Base-by-base conservation (phyloP, 208 protist genomes). In the Trypanosoma theileri region DNA sequence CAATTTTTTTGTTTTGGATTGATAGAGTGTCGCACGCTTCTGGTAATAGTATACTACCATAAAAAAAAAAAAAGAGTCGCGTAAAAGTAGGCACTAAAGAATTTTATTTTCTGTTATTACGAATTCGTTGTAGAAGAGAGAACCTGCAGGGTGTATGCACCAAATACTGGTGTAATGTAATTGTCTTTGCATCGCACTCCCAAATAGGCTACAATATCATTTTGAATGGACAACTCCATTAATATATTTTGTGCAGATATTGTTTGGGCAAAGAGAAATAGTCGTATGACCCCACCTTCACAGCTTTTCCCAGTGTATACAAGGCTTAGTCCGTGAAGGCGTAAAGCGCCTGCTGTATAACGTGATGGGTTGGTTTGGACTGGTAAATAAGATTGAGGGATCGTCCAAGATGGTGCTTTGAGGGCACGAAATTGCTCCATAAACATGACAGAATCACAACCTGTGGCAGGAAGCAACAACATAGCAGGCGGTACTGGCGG, bases 211-310 rank as follows among this genome's bases (percentile, higher is more conserved):
- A 91, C 50, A 9, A 44, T 55, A 13, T 75, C 58, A 14, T 52
- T 53, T 66, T 80, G 62, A 21, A 86, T 50, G 16, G 63, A 73
- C n/a, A 77, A 68, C 59, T 88, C 77, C 9, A 79, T 54, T 9
- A 83, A 57, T 31, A 91, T 35, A 21, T 55, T 67, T 58, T 82
- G 70, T 3, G 60, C 63, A 13, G 69, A 63, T 22, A 86, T 73
- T 7, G 85, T 85, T 63, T 91, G 80, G 7, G 77, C 79, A 60
- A 68, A 85, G 4, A 91, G 59, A n/a, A 82, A 77, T 14, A 86
- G 41, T 0, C 57, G 65, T 21, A 75, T 65, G 51, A 78, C 17
- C 1, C 53, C 45, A 11, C 26, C 12, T 28, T 59, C 41, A 35
- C 46, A 14, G 1, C 78, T 0, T 45, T 82, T 78, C 24, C 69